A percentile compares a stretch with the other conserved stretches of the same genome.
Conservation (phyloP, 2,329 filamentous ascomycete genomes). For the Leptographium wingfieldii region DNA sequence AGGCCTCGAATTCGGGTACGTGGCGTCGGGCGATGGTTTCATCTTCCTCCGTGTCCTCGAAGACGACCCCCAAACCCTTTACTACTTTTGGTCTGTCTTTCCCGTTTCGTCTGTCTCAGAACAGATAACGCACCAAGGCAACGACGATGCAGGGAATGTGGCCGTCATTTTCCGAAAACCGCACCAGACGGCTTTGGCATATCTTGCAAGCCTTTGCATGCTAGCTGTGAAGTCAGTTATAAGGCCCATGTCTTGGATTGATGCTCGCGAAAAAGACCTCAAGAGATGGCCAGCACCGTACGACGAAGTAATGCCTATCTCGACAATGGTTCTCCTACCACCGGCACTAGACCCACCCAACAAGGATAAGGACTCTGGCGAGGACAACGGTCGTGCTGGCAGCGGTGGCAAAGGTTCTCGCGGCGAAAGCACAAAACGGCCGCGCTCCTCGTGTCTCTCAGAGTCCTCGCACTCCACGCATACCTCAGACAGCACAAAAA, state of each 20-base stretch:
- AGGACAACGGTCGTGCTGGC: background rate
- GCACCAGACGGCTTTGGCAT: background rate
- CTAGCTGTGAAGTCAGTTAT: background rate
- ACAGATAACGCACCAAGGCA: background rate
- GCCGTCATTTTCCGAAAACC: background rate
- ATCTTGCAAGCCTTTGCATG: background rate
- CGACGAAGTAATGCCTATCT: background rate
- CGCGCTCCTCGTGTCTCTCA: background rate
- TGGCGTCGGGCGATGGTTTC: slow-evolving; percentile 6
- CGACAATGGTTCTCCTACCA: too few species aligned
- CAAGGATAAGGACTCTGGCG: background rate
- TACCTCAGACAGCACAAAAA: background rate
- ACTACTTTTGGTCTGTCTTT: slow-evolving; percentile 3
- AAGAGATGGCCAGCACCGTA: background rate
- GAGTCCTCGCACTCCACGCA: background rate
- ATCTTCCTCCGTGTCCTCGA: slow-evolving; percentile 5
- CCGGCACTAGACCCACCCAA: background rate
- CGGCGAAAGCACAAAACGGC: background rate
- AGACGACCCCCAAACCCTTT: slow-evolving; percentile 2
- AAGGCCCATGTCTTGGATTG: background rate
- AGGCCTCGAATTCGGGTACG: slow-evolving; percentile 7
- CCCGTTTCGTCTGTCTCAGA: background rate
- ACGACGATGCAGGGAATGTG: background rate
- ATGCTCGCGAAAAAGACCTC: background rate
- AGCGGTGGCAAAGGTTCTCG: background rate